Evolutionary conservation across 2,329 filamentous ascomycete species (phyloP), one percentile per base, ranked within the genome.

Genomic region (Sphaerulina musiva): DNA sequence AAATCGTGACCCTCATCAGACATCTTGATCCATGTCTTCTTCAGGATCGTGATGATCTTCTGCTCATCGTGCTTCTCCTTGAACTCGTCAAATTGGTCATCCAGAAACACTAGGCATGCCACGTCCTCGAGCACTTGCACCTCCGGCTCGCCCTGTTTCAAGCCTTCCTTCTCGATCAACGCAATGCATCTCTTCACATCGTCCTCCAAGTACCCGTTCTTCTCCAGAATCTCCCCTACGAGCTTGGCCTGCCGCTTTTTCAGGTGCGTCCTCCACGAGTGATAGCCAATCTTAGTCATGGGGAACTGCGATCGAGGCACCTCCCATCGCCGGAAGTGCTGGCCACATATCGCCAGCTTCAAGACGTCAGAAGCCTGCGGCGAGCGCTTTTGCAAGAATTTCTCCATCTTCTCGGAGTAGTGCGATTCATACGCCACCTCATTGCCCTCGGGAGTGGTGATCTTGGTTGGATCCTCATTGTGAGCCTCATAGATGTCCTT

Each of bases 241-340:
- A 87, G 76, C 58, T 82, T 78, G 1, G 84, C 82, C 67, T 90
- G 86, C 1, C 86, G 75, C 64, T 88, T 89, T 69, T 84, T 84
- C 52, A 89, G 80, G 64, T 81, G 83, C 2, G 83, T 79, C 20
- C 89, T 80, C 89, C 89, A 95, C n/a, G 79, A 76, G 59, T 90
- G 80, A 69, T 95, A 95, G 8, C 89, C 89, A 0, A 80, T 68
- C 60, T 85, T 83, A 1, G 84, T 91, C 76, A 82, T 82, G 6
- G 89, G 87, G 70, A 87, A 92, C 38, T 77, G 80, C 59, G 76
- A 74, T 46, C 89, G 84, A 0, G 88, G 87, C 1, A 92, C 80
- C 71, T 95, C 87, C 89, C 89, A 95, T 72, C 87, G 83, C 50
- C 84, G 81, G 64, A 95, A 87, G 70, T 95, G 89, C 70, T 95